These are phyloP conservation scores for Danielozyma ontarioensis DNA, from an alignment of 805 yeast genomes.

Conservation along the genomic window DNA sequence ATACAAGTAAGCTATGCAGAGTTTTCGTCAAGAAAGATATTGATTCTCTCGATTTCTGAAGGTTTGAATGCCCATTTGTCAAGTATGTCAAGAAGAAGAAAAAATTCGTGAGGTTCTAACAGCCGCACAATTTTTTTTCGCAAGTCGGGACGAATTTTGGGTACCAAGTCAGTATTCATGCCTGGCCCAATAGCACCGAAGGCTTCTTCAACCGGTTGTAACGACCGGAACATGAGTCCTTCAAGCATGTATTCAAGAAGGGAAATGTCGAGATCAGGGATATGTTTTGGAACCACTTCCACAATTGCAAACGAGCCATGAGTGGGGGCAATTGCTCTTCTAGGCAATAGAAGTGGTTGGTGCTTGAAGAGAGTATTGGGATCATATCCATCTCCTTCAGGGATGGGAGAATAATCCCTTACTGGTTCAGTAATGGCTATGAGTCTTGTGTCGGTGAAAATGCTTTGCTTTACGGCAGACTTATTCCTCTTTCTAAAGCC, in stretches of 20 bases:
- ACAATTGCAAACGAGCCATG: constrained; percentile 46
- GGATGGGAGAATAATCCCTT: constrained; percentile 5
- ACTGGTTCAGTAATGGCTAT: constrained; percentile 41
- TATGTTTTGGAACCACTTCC: constrained; percentile 45
- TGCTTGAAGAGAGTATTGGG: constrained; percentile 32
- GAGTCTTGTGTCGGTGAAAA: constrained; percentile 54
- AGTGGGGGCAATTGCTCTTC: constrained; percentile 21
- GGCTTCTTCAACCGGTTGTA: constrained; percentile 44
- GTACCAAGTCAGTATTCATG: constrained; percentile 50
- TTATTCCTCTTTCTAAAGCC: constrained; percentile 52
- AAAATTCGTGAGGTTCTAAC: constrained; percentile 53
- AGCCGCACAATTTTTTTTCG: constrained; percentile 42
- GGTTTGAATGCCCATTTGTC: constrained; percentile 88
- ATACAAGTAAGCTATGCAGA: too few relatives aligned
- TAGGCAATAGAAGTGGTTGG: constrained; percentile 30
- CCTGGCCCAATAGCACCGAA: constrained; percentile 74
- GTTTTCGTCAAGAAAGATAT: constrained; percentile 10
- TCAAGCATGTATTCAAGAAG: constrained; percentile 60
- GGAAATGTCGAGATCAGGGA: constrained; percentile 31
- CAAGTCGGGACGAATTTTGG: constrained; percentile 22
- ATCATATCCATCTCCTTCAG: constrained; percentile 29
- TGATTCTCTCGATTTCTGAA: constrained; percentile 16
- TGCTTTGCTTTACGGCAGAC: constrained; percentile 58
- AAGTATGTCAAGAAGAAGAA: constrained; percentile 46
- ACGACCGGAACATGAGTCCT: constrained; percentile 14